Base-by-base conservation (phyloP, 2,329 filamentous ascomycete genomes). In the Penicillium sclerotiorum region DNA sequence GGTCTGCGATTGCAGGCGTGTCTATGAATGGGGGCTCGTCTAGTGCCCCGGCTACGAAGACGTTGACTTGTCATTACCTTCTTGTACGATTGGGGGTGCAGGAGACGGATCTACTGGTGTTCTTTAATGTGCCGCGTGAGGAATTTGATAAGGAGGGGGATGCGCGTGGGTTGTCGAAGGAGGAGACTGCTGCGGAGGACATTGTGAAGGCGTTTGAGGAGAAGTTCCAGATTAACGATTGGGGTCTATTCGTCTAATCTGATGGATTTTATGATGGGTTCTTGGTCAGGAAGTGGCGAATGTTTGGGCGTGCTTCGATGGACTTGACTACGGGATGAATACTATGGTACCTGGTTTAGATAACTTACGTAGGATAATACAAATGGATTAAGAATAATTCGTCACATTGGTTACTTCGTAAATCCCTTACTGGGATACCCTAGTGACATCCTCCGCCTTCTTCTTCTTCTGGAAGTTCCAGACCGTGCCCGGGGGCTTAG, bases 111-210 rank as follows among this genome's bases (percentile, higher is more conserved):
- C 75, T 97, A 32, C 76, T 96, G 39, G 84, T 96, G 55, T 89
- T 89, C 33, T 83, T 96, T 65, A 96, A 96, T 71, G 88, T 95
- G 40, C 93, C 92, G 22, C 87, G 94, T 69, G 85, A 87, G 8
- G 85, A 90, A 25, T 83, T 93, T 49, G 85, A 85, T 13, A 85
- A 81, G 66, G 80, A 81, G 63, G 88, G 86, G 4, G 80, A 83
- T 69, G 73, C 89, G 56, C 85, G 89, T 62, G 86, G 85, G 44
- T 80, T 86, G 60, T 81, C 81, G 5, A 81, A 87, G 30, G 87
- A 89, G 66, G 84, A 87, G 65, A 83, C 74, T 61, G 36, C 67
- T 40, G 73, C 67, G 8, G 58, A 60, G 40, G 66, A 63, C 32
- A 49, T 67, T 20, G 52, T 76, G 40, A 56, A 47, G 21, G 65